Percentiles rank a stretch among this genome's conserved stretches.
Evolutionary conservation across 2,329 filamentous ascomycete genomes (phyloP).

Genomic region (Fusarium tuaranense): DNA sequence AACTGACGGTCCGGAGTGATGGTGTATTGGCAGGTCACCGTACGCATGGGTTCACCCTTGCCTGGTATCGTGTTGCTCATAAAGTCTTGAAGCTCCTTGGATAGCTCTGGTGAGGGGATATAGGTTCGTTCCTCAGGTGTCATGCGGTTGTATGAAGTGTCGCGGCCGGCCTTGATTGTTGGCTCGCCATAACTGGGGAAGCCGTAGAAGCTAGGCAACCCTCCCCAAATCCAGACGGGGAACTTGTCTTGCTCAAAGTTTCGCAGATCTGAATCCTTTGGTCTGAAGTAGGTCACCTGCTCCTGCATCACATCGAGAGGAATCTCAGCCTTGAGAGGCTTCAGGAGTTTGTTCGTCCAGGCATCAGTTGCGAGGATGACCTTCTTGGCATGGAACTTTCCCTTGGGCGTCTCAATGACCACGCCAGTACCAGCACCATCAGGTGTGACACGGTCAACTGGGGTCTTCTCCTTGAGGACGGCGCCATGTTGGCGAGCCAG

Average conservation of each 20-base stretch:
- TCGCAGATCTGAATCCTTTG: background rate
- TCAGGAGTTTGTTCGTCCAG: constrained; percentile 33
- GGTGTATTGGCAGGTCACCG: constrained; percentile 43
- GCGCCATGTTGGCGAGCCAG: constrained; percentile 22
- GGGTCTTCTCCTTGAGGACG: constrained; percentile 23
- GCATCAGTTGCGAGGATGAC: constrained; percentile 29
- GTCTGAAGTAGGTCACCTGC: constrained; percentile 38
- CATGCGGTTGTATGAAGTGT: constrained; percentile 31
- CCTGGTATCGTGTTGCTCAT: constrained; percentile 21
- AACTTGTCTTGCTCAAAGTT: constrained; percentile 20
- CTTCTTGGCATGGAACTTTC: constrained; percentile 19
- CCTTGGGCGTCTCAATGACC: constrained; percentile 18
- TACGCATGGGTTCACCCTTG: constrained; percentile 30
- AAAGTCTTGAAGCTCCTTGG: constrained; percentile 13
- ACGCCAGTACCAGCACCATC: constrained; percentile 1
- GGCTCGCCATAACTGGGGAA: constrained; percentile 33
- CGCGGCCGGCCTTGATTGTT: constrained; percentile 32
- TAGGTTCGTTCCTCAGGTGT: constrained; percentile 28
- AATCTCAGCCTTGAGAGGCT: constrained; percentile 20
- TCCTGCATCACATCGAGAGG: constrained; percentile 37
- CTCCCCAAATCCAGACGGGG: constrained; percentile 36
- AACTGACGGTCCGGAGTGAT: constrained; percentile 42
- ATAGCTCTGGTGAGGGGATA: constrained; percentile 10
- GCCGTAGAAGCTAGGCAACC: constrained; percentile 12
- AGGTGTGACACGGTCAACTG: constrained; percentile 10